Conservation (phyloP, 306 rosid species). For the Rosa chinensis region DNA sequence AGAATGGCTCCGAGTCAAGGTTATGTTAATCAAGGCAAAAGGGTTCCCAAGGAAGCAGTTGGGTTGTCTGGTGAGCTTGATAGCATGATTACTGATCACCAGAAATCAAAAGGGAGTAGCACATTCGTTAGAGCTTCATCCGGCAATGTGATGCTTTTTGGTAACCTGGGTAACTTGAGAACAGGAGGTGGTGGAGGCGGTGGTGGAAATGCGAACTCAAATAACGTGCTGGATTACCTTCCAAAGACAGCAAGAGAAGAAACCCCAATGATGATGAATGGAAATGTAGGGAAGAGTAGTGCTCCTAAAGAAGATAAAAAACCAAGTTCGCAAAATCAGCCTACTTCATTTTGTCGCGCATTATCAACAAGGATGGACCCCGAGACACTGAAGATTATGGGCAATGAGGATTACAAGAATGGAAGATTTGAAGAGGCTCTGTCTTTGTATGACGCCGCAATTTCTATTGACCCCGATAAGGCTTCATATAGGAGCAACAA, state of each 20-base stretch:
- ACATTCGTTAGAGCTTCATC: conserved; percentile 78
- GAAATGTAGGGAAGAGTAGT: conserved; percentile 26
- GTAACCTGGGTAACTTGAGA: conserved; percentile 76
- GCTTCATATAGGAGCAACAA: conserved; percentile 87
- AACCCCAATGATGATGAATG: not conserved
- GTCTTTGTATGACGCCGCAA: conserved; percentile 84
- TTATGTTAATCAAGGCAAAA: conserved; percentile 62
- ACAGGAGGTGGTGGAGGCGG: conserved; percentile 26
- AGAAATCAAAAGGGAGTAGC: conserved; percentile 48
- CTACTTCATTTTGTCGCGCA: conserved; percentile 62
- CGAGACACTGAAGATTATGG: conserved; percentile 77
- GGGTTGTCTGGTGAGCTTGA: conserved; percentile 91
- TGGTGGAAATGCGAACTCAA: conserved; percentile 26
- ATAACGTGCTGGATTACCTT: conserved; percentile 34
- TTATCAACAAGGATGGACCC: conserved; percentile 92
- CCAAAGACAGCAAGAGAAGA: conserved; percentile 43
- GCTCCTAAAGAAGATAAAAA: conserved; percentile 21
- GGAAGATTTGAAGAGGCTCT: conserved; percentile 86
- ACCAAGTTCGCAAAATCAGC: conserved; percentile 11
- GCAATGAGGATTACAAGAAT: conserved; percentile 87
- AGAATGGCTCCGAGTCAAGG: conserved; percentile 32
- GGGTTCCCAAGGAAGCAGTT: conserved; percentile 64
- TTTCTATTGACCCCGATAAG: conserved; percentile 69
- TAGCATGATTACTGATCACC: conserved; percentile 66
- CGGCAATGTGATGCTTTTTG: conserved; percentile 69